Conservation (phyloP, 345 rosid genomes). For the Linum trigynum region DNA sequence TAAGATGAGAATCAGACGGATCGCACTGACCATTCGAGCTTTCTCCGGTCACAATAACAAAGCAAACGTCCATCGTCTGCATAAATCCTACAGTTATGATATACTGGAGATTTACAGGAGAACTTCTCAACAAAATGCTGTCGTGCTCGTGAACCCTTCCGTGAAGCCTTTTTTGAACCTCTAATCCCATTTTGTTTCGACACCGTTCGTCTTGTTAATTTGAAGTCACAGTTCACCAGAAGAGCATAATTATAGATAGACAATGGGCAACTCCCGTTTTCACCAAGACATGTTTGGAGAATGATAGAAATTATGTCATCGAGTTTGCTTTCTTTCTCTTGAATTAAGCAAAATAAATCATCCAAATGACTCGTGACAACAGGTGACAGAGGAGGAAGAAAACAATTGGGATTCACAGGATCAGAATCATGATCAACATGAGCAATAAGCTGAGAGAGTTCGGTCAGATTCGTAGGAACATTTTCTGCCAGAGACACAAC, state of each 20-base stretch:
- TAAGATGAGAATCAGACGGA: background rate
- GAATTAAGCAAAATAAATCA: conserved; percentile 37
- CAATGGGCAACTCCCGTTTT: conserved; percentile 63
- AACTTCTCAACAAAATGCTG: conserved; percentile 76
- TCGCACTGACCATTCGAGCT: conserved; percentile 74
- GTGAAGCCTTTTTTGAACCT: conserved; percentile 42
- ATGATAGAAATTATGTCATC: conserved; percentile 35
- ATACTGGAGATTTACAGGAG: conserved; percentile 95
- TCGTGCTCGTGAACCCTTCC: conserved; percentile 73
- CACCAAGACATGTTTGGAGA: conserved; percentile 67
- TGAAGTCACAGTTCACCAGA: conserved; percentile 41
- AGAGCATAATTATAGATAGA: conserved; percentile 66
- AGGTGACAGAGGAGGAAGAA: conserved; percentile 48
- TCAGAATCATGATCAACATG: conserved; percentile 52
- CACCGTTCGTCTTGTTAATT: conserved; percentile 25
- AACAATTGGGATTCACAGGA: conserved; percentile 33
- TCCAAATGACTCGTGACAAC: conserved; percentile 64
- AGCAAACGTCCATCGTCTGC: conserved; percentile 88
- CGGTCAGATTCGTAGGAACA: conserved; percentile 34
- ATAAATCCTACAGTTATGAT: conserved; percentile 89
- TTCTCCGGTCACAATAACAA: conserved; percentile 83
- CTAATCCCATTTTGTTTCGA: conserved; percentile 46
- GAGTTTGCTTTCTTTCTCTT: conserved; percentile 29
- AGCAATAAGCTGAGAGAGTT: conserved; percentile 36
- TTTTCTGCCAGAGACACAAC: conserved; percentile 52